phyloP scores from a whole-genome alignment of 1,139 yeast species.

The Geotrichum cucujoidarum region DNA sequence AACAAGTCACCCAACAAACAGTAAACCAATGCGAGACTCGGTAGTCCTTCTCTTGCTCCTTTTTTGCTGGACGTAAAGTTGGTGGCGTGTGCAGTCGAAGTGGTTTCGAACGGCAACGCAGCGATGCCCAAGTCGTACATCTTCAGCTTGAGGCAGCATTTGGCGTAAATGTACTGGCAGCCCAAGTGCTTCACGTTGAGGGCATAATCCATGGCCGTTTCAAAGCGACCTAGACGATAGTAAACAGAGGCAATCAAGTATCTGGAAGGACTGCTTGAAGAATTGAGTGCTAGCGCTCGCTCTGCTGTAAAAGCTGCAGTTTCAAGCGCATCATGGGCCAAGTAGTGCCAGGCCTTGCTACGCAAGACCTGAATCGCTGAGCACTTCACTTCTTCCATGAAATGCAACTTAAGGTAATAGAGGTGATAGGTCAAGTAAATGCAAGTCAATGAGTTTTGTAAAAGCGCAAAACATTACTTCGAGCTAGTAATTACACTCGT shows the following conservation, averaged over 20 bases:
- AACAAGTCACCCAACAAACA: slow-evolving; percentile 77
- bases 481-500: too few relatives aligned
- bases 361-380: too few relatives aligned
- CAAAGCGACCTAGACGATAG: slow-evolving; percentile 50
- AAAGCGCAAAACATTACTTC: too few relatives aligned
- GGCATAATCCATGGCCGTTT: slow-evolving; percentile 44
- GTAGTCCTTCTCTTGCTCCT: slow-evolving; percentile 6
- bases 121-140: slow-evolving; percentile 59
- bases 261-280: slow-evolving; percentile 48
- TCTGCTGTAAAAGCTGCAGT: slow-evolving; percentile 84
- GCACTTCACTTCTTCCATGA: too few relatives aligned
- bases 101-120: slow-evolving; percentile 39
- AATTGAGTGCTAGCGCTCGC: slow-evolving; percentile 56
- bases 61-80: neutral
- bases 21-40: slow-evolving; percentile 30
- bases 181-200: slow-evolving; percentile 52
- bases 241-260: slow-evolving; percentile 63
- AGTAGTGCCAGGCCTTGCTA: slow-evolving; percentile 51
- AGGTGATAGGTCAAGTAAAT: neutral
- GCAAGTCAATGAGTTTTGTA: neutral
- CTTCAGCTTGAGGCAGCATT: slow-evolving; percentile 55
- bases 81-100: too few relatives aligned
- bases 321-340: slow-evolving; percentile 62
- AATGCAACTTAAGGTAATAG: neutral
- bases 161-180: slow-evolving; percentile 65